Evolutionary conservation across 768 basidiomycete species (phyloP), one percentile per base, ranked within the genome.

Genomic region (Kwoniella botswanensis): DNA sequence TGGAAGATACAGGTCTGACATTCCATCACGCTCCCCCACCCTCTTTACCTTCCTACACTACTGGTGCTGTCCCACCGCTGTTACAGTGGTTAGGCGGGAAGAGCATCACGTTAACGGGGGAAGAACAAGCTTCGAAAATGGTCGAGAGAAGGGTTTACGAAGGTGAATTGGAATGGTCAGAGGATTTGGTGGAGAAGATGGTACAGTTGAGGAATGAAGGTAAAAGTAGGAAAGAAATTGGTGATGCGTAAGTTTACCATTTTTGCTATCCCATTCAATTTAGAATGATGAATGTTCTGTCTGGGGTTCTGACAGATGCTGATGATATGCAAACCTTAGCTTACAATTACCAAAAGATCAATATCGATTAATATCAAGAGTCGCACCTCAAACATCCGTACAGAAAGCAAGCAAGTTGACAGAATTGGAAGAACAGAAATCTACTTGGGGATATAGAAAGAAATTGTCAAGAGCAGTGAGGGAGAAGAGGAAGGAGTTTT

Each of bases 21-120:
- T 74, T 82, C 52, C 80, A 82, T 54, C 76, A 83, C 60, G 76
- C 80, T 2, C 82, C 82, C 7, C 81, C 82, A 10, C 72, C 82
- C 13, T 72, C 80, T 9, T 72, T 77, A 9, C 81, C 81, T 22
- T 71, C 53, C 12, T 83, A 81, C 42, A 79, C 76, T 5, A 77
- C 75, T 12, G 82, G 82, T 0, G 55, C 59, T 3, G 70, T 79
- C 1, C 81, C 82, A 3, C 62, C 67, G n/a, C 52, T 83, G 18
- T 24, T 83, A 9, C 53, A 71, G 58, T 83, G 82, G 82, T 18
- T 79, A 4, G 63, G 65, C 1, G 81, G 80, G 0, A 54, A 78
- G 22, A 42, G 26, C 11, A 73, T 81, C 26, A 58, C 59, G 21
- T 56, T 74, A 21, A 73, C 74, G 15, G 80, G 74, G 3, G 77